Base-by-base conservation (phyloP, 495 filamentous ascomycete genomes). In the Penicillium longicatenatum region DNA sequence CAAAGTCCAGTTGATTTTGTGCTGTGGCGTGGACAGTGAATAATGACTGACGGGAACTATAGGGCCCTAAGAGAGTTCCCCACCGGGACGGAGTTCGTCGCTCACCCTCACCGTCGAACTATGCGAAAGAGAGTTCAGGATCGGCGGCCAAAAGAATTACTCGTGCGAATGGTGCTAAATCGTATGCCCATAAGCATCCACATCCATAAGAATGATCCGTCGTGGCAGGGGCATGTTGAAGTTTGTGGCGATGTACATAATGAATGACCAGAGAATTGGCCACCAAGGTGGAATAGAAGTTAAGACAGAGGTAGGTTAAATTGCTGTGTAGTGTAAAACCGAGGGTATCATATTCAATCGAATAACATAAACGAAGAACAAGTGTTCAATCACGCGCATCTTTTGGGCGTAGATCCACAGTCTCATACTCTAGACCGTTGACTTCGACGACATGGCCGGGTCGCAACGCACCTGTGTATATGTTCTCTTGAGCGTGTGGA, bases 381-480 rank as follows among this genome's bases (percentile, higher is more conserved):
- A 51, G 31, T 20, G 31, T 52, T 57, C 35, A 63, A 19, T 24
- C 53, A 29, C 58, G 58, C 24, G 57, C 60, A 9, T 54, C 64
- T 49, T 73, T 73, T 41, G 84, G 82, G 39, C 92, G 83, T 64
- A 95, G 72, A 72, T 96, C 92, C 2, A 92, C 86, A 7, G 92
- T 83, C 54, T 90, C 83, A 66, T 92, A 94, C 22, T 88, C 82
- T 54, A 95, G 71, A 8, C 86, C 86, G 33, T 82, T 78, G 11
- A 82, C 84, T 70, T 96, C 91, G 59, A 86, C 87, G 6, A 97
- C 94, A 78, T 98, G 94, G 0, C 94, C 94, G 0, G 87, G 86
- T 22, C 87, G 76, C 48, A 89, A 69, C 0, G 92, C 94, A 70
- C 91, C 89, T 0, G 89, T 96, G 66, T 98, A 98, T 6, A 96